phyloP scores from a whole-genome alignment of 441 rosid species.

The Arabidopsis hybrid region DNA sequence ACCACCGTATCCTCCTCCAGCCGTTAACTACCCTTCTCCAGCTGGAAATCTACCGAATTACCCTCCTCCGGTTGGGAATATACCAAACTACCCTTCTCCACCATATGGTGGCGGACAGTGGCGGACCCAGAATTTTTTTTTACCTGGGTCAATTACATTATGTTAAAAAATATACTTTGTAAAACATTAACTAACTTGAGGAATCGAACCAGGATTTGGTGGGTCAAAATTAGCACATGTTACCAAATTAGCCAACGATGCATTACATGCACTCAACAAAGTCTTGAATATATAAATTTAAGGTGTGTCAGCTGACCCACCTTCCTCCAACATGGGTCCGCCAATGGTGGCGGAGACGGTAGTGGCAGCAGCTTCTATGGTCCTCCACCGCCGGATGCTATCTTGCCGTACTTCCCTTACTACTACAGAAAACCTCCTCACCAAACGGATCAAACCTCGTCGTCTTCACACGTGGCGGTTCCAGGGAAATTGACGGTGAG shows the following conservation, averaged over 20 bases:
- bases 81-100: constrained; percentile 60
- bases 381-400: constrained; percentile 78
- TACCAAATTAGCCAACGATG: too few relatives aligned
- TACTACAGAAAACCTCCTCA: constrained; percentile 76
- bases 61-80: constrained; percentile 56
- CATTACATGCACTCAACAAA: too few relatives aligned
- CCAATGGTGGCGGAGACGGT: not conserved
- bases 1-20: constrained; percentile 54
- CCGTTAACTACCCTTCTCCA: constrained; percentile 55
- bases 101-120: constrained; percentile 35
- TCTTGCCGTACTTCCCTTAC: constrained; percentile 83
- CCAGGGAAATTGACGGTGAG: constrained; percentile 27
- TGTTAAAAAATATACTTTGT: too few relatives aligned
- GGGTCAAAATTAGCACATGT: too few relatives aligned
- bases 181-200: too few relatives aligned
- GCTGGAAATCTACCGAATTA: constrained; percentile 56
- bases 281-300: too few relatives aligned
- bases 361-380: constrained; percentile 35
- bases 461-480: constrained; percentile 39
- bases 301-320: too few relatives aligned
- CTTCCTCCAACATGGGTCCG: too few relatives aligned
- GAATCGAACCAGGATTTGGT: too few relatives aligned
- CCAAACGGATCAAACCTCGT: constrained; percentile 42
- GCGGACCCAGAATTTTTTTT: too few relatives aligned
- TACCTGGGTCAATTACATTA: too few relatives aligned